Percentiles rank a stretch among this genome's conserved stretches.
Evolutionary conservation across 1,284 basidiomycete genomes (phyloP).

Genomic region (Austropuccinia psidii): DNA sequence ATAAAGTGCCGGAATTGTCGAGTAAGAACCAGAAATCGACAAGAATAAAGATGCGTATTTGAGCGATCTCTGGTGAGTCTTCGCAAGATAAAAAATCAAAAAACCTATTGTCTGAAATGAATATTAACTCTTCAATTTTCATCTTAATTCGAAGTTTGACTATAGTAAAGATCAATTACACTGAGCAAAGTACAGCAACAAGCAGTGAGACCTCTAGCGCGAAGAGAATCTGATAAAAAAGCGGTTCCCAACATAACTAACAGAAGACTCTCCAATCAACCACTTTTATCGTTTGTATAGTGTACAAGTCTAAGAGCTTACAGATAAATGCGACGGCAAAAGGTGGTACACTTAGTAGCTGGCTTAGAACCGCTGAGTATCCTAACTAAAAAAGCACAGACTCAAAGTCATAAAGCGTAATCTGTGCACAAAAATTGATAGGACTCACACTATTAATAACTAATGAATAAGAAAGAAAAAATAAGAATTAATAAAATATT

Average conservation of each 20-base stretch:
- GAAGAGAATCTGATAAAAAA: slow-evolving; percentile 18
- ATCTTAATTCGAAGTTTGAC: too few relatives aligned
- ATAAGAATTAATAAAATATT: background rate
- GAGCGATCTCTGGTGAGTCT: background rate
- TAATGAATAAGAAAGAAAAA: background rate
- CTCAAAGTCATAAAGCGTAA: background rate
- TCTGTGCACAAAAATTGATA: background rate
- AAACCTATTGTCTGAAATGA: slow-evolving; percentile 30
- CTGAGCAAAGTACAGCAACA: background rate
- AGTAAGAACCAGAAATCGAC: slow-evolving; percentile 27
- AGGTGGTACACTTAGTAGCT: slow-evolving; percentile 4
- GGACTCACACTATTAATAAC: background rate
- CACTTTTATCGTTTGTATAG: too few relatives aligned
- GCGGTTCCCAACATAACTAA: slow-evolving; percentile 31
- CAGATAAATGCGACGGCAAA: slow-evolving; percentile 6
- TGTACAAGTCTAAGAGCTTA: too few relatives aligned
- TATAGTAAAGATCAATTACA: background rate
- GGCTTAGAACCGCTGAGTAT: background rate
- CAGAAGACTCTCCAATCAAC: too few relatives aligned
- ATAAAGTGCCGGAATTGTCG: slow-evolving; percentile 11
- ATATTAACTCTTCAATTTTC: too few relatives aligned
- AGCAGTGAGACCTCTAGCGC: slow-evolving; percentile 12
- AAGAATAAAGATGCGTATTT: slow-evolving; percentile 31
- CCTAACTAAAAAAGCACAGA: background rate
- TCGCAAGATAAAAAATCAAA: slow-evolving; percentile 3